Evolutionary conservation across 495 filamentous ascomycete genomes (phyloP).

Genomic region (Glutinoglossum americanum): DNA sequence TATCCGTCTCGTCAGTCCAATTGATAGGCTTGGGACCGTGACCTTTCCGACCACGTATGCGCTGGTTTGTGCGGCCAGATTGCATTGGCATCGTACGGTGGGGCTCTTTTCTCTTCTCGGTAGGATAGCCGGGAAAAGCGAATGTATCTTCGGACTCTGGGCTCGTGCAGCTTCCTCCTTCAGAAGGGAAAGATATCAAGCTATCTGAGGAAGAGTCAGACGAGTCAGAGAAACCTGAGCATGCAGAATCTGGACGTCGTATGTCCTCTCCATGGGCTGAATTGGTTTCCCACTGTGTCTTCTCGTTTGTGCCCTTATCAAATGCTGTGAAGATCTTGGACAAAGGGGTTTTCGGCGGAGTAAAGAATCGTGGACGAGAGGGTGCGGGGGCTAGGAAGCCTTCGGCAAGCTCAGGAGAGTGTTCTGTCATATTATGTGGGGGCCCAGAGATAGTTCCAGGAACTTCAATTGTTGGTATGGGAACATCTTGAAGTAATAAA

Average conservation of each 20-base stretch:
- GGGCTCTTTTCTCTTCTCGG: neutral
- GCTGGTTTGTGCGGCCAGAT: neutral
- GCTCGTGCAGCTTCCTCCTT: conserved; percentile 47
- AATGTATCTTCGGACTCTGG: conserved; percentile 31
- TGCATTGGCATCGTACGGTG: neutral
- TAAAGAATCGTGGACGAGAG: conserved; percentile 22
- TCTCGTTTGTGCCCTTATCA: conserved; percentile 8
- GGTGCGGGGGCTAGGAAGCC: conserved; percentile 29
- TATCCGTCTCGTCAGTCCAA: conserved; percentile 83
- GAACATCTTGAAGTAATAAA: conserved; percentile 22
- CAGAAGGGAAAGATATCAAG: conserved; percentile 37
- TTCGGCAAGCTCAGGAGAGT: conserved; percentile 9
- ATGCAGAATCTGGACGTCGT: conserved; percentile 33
- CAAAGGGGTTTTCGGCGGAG: conserved; percentile 40
- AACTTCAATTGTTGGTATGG: conserved; percentile 39
- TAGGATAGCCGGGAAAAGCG: conserved; percentile 1
- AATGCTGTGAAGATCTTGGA: conserved; percentile 27
- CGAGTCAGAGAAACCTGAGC: conserved; percentile 44
- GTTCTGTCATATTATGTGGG: conserved; percentile 6
- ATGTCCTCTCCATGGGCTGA: conserved; percentile 13
- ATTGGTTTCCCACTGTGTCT: neutral
- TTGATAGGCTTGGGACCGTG: conserved; percentile 12
- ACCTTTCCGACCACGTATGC: conserved; percentile 1
- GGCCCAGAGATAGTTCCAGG: conserved; percentile 17
- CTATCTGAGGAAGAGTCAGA: conserved; percentile 47